Base-by-base conservation (phyloP, 352 stramenopile genomes). In the Vaucheria bursata region DNA sequence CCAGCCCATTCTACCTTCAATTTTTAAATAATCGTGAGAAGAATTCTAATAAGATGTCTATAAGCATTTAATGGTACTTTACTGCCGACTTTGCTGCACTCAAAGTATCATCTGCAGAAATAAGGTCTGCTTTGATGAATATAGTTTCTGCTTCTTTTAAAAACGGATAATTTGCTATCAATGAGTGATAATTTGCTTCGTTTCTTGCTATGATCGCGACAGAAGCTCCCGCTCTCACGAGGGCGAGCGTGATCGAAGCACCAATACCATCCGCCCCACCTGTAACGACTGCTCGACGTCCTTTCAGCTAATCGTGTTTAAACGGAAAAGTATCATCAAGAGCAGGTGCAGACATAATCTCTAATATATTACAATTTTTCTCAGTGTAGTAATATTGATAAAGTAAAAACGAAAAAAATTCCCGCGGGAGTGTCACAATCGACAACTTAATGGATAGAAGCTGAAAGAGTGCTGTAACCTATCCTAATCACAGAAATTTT, bases 241-340 rank as follows among this genome's bases (percentile, higher is more conserved):
- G 45, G 12, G 45, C 45, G 25, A 12, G 25, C 12, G 45, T 59
- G 45, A 59, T 59, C 25, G 45, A 12, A 12, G 25, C 45, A 25
- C 45, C 45, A 59, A 59, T 59, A 18, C 45, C 45, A 25, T 59
- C 45, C 12, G 12, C 25, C 12, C 45, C 45, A 25, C 45, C 45
- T 18, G 45, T 59, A 18, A 59, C 45, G 25, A 59, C 45, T 59
- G 45, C 45, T 25, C 45, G 45, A 18, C 45, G 45, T 12, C 25
- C 25, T 59, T 12, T 25, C 25, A 59, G 45, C 12, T 18, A 25
- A 59, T 12, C 25, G 12, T 12, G 45, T 25, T 25, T 12, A 59
- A 59, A 59, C 25, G 45, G 45, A 25, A 59, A 59, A 18, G 45
- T 59, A 59, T 59, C 45, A 59, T 59, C 45, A 59, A n/a, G n/a